These are phyloP conservation scores for Tuber umbilicatum DNA, from an alignment of 495 filamentous ascomycete genomes.

Conservation along the genomic window DNA sequence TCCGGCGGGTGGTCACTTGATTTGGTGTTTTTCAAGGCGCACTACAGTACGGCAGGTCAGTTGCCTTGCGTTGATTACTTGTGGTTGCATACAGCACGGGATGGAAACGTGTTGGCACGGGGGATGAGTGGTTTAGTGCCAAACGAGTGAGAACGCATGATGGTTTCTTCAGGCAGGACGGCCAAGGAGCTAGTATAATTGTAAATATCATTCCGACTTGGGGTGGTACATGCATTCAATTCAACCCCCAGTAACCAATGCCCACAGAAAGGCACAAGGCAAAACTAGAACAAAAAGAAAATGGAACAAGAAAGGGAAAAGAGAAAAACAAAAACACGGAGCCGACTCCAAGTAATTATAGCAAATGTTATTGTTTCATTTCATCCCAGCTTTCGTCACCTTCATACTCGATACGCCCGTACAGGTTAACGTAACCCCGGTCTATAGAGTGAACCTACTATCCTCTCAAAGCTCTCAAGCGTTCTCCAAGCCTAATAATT, in stretches of 20 bases:
- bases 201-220: not conserved
- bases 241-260: too few relatives aligned
- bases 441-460: slow-evolving; percentile 7
- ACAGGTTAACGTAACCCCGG: not conserved
- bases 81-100: not conserved
- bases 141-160: not conserved
- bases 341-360: slow-evolving; percentile 17
- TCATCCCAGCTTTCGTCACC: not conserved
- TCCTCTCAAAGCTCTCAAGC: slow-evolving; percentile 41
- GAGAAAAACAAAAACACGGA: slow-evolving; percentile 14
- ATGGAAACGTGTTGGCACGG: not conserved
- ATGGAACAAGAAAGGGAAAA: slow-evolving; percentile 5
- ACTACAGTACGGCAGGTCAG: not conserved
- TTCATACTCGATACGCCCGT: slow-evolving; percentile 7
- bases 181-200: not conserved
- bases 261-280: not conserved
- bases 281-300: slow-evolving; percentile 13
- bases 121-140: not conserved
- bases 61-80: not conserved
- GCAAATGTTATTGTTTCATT: not conserved
- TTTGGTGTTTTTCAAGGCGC: not conserved
- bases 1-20: not conserved
- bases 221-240: slow-evolving; percentile 2
- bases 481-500: slow-evolving; percentile 28
- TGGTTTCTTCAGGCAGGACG: not conserved